Base-by-base conservation (phyloP, 768 basidiomycete species). In the Mycena latifolia region DNA sequence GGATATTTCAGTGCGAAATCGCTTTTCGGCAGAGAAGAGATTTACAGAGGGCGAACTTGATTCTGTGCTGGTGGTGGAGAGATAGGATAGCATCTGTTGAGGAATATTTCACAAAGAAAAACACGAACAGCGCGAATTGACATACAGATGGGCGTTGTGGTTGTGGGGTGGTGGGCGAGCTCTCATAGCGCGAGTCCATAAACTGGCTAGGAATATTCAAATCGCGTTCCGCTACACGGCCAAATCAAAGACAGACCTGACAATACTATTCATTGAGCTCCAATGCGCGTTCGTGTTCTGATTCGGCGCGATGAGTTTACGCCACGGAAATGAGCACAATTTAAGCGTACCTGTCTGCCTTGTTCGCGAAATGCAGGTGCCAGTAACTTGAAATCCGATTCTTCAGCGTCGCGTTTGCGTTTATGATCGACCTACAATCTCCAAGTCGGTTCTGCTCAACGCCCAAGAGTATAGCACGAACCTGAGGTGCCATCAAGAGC, bases 401-500 rank as follows among this genome's bases (percentile, higher is more conserved):
- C 58, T 12, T 59, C 47, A 27, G 35, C 33, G 9, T 59, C 47
- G 35, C 33, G 58, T 59, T 59, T 59, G 35, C 58, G 58, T 27
- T 59, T 59, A 24, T 28, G 47, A 39, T 58, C 46, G 12, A 20
- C 11, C 11, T 33, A 11, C 31, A 33, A 33, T 6, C 31, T 33
- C 31, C n/a, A n/a, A n/a, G 46, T 58, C 24, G 31, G 31, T 47
- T 29, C 35, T n/a, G 46, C 22, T 11, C n/a, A 5, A 31, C 35
- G 15, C 17, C 11, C 22, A 14, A 15, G 29, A 14, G 5, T 18
- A 46, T 6, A 11, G 22, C 22, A 43, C 46, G 15, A 9, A 47
- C 56, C 22, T 29, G 33, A 22, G 56, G 33, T 17, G 14, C 58
- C 14, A 52, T 0, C 3, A 25, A 28, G 28, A 51, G 50, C 39